Percentiles rank a stretch among this genome's conserved stretches.
Evolutionary conservation across 495 filamentous ascomycete genomes (phyloP).

Genomic region (Penicillium longicatenatum): DNA sequence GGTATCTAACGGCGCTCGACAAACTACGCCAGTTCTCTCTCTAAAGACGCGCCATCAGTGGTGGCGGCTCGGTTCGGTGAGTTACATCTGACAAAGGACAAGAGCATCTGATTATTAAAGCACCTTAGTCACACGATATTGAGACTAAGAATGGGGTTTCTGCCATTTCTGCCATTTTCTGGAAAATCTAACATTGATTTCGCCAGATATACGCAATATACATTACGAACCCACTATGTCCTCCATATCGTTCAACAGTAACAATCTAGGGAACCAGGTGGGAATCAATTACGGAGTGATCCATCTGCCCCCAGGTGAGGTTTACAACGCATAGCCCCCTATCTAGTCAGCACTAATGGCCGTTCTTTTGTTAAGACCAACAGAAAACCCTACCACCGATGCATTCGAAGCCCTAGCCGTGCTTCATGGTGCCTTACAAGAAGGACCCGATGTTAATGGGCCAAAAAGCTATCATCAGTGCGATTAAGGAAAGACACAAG

Average conservation of each 20-base stretch:
- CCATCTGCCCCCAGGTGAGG: slow-evolving; percentile 11
- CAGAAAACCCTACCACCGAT: not conserved
- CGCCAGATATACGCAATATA: not conserved
- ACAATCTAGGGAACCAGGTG: slow-evolving; percentile 7
- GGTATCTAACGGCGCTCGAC: slow-evolving; percentile 19
- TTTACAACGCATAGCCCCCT: not conserved
- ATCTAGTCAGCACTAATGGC: not conserved
- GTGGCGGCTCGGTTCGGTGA: slow-evolving; percentile 18
- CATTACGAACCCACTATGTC: slow-evolving; percentile 5
- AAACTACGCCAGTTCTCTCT: slow-evolving; percentile 14
- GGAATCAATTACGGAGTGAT: slow-evolving; percentile 13
- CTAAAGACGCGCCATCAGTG: slow-evolving; percentile 16
- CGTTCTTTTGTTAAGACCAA: not conserved
- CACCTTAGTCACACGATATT: not conserved
- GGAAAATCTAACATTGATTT: slow-evolving; percentile 1
- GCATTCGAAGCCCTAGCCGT: slow-evolving; percentile 3
- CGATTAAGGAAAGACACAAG: slow-evolving; percentile 1
- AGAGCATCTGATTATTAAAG: slow-evolving; percentile 3
- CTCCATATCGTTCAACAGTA: slow-evolving; percentile 5
- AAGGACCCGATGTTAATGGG: not conserved
- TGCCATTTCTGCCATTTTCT: not conserved
- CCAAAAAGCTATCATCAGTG: not conserved
- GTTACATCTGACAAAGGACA: too few relatives aligned
- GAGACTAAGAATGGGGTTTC: not conserved
- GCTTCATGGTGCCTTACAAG: not conserved